Conservation (phyloP, 345 rosid genomes). For the Melastoma malabathricum region DNA sequence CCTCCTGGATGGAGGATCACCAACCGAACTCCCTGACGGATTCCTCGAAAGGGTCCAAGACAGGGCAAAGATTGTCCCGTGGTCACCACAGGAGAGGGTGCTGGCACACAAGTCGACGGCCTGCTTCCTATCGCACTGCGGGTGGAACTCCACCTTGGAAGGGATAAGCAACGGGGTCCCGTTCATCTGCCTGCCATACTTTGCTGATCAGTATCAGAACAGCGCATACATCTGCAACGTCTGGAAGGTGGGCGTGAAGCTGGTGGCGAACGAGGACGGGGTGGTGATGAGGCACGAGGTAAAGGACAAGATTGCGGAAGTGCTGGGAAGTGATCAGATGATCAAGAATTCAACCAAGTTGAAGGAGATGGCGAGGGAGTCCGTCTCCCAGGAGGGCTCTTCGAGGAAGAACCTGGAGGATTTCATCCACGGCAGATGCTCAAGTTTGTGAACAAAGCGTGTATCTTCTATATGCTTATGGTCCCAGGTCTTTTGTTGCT, state of each 20-base stretch:
- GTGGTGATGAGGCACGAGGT: not conserved
- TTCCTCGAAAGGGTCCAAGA: slow-evolving; percentile 10
- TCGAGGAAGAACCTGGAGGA: slow-evolving; percentile 1
- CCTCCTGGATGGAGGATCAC: not conserved
- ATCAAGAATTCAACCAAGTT: not conserved
- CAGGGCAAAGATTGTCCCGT: slow-evolving; percentile 6
- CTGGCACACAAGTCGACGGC: slow-evolving; percentile 19
- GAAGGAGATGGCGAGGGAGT: slow-evolving; percentile 7
- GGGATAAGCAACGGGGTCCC: slow-evolving; percentile 20
- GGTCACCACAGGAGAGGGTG: slow-evolving; percentile 24
- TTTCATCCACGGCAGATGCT: not conserved
- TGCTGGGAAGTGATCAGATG: not conserved
- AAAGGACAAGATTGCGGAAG: not conserved
- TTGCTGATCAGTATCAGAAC: slow-evolving; percentile 19
- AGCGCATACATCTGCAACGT: slow-evolving; percentile 15
- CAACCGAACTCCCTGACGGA: slow-evolving; percentile 7
- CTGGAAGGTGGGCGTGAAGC: slow-evolving; percentile 3
- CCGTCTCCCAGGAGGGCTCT: slow-evolving; percentile 5
- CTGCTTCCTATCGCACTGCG: slow-evolving; percentile 25
- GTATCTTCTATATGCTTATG: no score
- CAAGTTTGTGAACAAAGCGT: no score
- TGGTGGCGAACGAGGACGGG: not conserved
- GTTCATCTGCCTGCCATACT: slow-evolving; percentile 29
- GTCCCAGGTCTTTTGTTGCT: no score
- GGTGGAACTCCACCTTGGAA: slow-evolving; percentile 26